phyloP scores from a whole-genome alignment of 2,329 filamentous ascomycete genomes.

The Triangularia verruculosa region DNA sequence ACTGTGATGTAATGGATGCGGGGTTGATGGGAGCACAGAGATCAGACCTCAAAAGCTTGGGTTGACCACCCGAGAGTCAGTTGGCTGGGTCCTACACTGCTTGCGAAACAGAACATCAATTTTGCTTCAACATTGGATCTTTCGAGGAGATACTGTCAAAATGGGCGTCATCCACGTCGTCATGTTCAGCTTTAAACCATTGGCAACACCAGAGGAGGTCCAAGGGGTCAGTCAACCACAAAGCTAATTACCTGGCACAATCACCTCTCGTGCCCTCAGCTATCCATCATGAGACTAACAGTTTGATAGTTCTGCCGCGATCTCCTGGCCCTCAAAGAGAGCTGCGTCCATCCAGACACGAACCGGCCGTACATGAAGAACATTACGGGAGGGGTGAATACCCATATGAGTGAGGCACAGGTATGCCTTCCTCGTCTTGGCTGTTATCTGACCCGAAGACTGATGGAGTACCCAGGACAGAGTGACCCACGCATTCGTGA shows the following conservation, averaged over 20 bases:
- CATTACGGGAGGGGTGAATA: conserved; percentile 58
- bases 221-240: conserved; percentile 47
- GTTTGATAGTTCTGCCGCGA: conserved; percentile 31
- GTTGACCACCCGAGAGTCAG: background rate
- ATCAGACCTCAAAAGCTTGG: background rate
- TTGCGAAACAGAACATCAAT: background rate
- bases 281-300: background rate
- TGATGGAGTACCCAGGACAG: conserved; percentile 44
- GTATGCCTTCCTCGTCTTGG: background rate
- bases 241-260: background rate
- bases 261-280: background rate
- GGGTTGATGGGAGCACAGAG: background rate
- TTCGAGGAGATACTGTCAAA: too few relatives aligned
- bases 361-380: conserved; percentile 59
- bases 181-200: conserved; percentile 62
- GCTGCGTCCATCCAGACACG: conserved; percentile 60
- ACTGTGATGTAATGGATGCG: background rate
- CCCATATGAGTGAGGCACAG: conserved; percentile 43
- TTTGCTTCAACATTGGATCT: too few relatives aligned
- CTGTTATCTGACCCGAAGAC: conserved; percentile 16
- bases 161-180: conserved; percentile 70
- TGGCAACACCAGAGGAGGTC: conserved; percentile 46
- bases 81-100: too few relatives aligned
- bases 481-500: conserved; percentile 67
- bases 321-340: conserved; percentile 50